A percentile compares a stretch with the other conserved stretches of the same genome.
Evolutionary conservation across 2,329 filamentous ascomycete genomes (phyloP).

Genomic region (Pyrenochaeta sp.): DNA sequence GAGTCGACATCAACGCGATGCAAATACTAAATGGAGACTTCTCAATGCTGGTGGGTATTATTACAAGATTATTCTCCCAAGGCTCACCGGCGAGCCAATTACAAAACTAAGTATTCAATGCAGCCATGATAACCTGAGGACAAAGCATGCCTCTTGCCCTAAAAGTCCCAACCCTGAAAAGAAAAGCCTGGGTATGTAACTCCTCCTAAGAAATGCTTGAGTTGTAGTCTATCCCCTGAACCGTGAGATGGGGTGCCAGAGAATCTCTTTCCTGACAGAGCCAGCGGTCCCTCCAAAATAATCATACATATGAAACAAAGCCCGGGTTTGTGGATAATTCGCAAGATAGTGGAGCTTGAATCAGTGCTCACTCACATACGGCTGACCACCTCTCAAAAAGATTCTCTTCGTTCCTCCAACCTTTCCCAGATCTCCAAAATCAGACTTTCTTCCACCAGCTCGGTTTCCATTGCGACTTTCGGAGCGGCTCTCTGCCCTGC

Average conservation of each 20-base stretch:
- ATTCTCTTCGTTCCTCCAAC: conserved; percentile 76
- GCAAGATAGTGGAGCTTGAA: neutral
- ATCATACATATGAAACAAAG: conserved; percentile 1
- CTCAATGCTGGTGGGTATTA: too few relatives aligned
- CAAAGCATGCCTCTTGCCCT: too few relatives aligned
- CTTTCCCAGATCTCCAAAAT: conserved; percentile 75
- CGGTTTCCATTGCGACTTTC: conserved; percentile 31
- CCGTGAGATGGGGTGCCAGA: too few relatives aligned
- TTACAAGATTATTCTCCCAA: too few relatives aligned
- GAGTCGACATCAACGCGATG: too few relatives aligned
- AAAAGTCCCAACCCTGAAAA: too few relatives aligned
- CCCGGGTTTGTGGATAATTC: neutral
- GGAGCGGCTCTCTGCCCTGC: conserved; percentile 35
- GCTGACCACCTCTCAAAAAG: conserved; percentile 59
- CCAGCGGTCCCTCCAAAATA: neutral
- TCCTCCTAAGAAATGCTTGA: conserved; percentile 6
- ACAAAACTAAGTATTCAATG: too few relatives aligned
- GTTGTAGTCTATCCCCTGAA: neutral
- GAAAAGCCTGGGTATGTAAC: conserved; percentile 6
- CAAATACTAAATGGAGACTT: too few relatives aligned
- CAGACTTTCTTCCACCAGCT: conserved; percentile 26
- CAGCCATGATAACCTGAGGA: too few relatives aligned
- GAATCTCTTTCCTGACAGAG: too few relatives aligned
- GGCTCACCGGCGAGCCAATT: too few relatives aligned
- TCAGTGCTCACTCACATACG: conserved; percentile 17